phyloP scores from a whole-genome alignment of 352 stramenopile species.

The Hyaloperonospora brassicae region DNA sequence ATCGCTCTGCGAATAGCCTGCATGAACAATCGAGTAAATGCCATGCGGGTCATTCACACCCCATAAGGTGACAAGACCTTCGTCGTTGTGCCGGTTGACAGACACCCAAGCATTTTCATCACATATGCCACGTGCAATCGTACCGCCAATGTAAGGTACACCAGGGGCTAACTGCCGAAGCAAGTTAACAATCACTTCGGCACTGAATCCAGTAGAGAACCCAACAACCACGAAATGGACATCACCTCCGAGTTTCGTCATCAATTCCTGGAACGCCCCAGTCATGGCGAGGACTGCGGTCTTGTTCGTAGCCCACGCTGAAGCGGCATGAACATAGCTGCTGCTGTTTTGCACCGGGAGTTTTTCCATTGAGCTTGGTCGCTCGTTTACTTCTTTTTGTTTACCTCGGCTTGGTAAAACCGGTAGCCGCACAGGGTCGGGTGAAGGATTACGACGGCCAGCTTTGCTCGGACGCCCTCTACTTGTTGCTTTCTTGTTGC shows the following conservation, averaged over 20 bases:
- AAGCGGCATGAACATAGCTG: slow-evolving; percentile 62
- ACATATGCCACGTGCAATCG: slow-evolving; percentile 77
- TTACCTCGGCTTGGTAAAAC: slow-evolving; percentile 21
- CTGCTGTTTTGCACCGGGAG: slow-evolving; percentile 41
- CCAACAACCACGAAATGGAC: slow-evolving; percentile 82
- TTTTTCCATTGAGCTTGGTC: slow-evolving; percentile 40
- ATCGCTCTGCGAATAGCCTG: slow-evolving; percentile 74
- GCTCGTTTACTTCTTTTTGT: slow-evolving; percentile 39
- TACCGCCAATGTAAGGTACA: slow-evolving; percentile 79
- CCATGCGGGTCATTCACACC: slow-evolving; percentile 79
- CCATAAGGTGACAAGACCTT: slow-evolving; percentile 77
- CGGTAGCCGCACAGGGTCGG: slow-evolving; percentile 18
- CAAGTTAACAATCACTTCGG: slow-evolving; percentile 60
- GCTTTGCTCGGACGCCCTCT: slow-evolving; percentile 15
- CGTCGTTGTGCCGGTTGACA: slow-evolving; percentile 77
- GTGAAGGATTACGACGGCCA: slow-evolving; percentile 17
- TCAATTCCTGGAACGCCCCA: slow-evolving; percentile 65
- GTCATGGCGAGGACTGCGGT: slow-evolving; percentile 69
- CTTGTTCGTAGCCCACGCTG: slow-evolving; percentile 65
- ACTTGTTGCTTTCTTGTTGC: slow-evolving; percentile 9
- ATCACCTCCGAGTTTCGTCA: slow-evolving; percentile 68
- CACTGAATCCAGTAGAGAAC: slow-evolving; percentile 78
- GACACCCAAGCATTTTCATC: slow-evolving; percentile 85
- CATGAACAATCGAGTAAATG: slow-evolving; percentile 74
- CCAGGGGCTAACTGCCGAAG: slow-evolving; percentile 67